Evolutionary conservation across 2,329 filamentous ascomycete species (phyloP).

Genomic region (Orbilia javanica): DNA sequence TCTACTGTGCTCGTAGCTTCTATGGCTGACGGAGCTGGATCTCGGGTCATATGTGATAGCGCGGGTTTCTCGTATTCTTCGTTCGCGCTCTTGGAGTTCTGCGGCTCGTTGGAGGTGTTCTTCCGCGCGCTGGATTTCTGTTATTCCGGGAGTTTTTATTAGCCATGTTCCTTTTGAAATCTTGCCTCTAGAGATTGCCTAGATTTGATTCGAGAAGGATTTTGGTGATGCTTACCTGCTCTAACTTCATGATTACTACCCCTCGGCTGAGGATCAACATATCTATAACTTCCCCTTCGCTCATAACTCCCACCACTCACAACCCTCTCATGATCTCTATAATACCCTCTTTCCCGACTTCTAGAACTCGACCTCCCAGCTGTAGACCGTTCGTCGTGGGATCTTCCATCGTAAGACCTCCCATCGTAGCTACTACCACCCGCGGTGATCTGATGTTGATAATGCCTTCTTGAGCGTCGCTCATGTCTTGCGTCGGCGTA

Average conservation of each 20-base stretch:
- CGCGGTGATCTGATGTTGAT: conserved; percentile 8
- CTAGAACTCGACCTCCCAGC: conserved; percentile 53
- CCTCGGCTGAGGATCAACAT: conserved; percentile 55
- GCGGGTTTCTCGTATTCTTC: conserved; percentile 26
- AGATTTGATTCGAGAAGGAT: background rate
- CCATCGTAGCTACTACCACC: conserved; percentile 56
- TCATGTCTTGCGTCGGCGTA: conserved; percentile 22
- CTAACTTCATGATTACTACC: conserved; percentile 44
- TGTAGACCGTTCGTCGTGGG: conserved; percentile 31
- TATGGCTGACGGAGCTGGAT: conserved; percentile 49
- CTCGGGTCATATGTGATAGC: conserved; percentile 59
- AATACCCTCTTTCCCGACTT: conserved; percentile 59
- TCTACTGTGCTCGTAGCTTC: conserved; percentile 51
- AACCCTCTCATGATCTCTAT: conserved; percentile 61
- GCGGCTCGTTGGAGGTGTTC: conserved; percentile 44
- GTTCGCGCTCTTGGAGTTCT: conserved; percentile 50
- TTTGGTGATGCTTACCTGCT: conserved; percentile 26
- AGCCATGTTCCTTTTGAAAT: background rate
- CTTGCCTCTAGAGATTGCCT: background rate
- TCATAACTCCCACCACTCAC: conserved; percentile 54
- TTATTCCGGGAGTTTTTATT: background rate
- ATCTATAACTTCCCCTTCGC: conserved; percentile 59
- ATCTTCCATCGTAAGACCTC: conserved; percentile 32
- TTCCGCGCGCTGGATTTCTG: conserved; percentile 62
- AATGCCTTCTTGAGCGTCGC: conserved; percentile 12